Evolutionary conservation across 805 yeast genomes (phyloP), one percentile per base, ranked within the genome.

Genomic region (Teunomyces cretensis): DNA sequence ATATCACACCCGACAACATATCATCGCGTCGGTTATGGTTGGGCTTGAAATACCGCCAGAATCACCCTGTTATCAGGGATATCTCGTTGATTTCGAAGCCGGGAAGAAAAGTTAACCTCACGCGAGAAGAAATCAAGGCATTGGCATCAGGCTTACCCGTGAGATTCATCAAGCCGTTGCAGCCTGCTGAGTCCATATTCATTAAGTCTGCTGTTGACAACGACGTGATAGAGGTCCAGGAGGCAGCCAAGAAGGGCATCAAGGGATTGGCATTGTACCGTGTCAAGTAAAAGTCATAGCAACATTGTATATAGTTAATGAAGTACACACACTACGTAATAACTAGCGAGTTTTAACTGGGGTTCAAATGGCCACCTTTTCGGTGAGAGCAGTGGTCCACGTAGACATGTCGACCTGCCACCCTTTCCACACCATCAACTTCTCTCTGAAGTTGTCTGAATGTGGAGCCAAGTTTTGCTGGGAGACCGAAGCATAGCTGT

Each of bases 1-100:
- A 85, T 35, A 86, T 82, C 16, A 90, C 98, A 0, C 90, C 86
- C 28, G 96, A 88, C 61, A 91, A 92, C 60, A 80, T 94, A 26
- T 67, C 96, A 14, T 78, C 91, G 1, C 81, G 98, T 59, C 78
- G 96, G 54, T 75, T 94, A 41, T 94, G 99, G 99, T 65, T 94
- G 15, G 95, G 91, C 2, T 72, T 94, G 62, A 94, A 94, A 64
- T 94, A 94, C 65, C 80, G 92, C 60, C 80, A 88, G 52, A 81
- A 84, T 58, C 72, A 75, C 53, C 85, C 97, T 0, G 96, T 94
- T 13, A 73, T 94, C 51, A 76, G 81, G 52, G 77, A 80, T 44
- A 79, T 90, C 56, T 75, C 79, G 26, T 73, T 92, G 54, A 81
- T 94, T 26, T 85, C 94, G 37, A 90, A 86, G 58, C 98, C 99